Percentiles rank a stretch among this genome's conserved stretches.
Conservation (phyloP, 345 rosid species). For the Brassica rapa region DNA sequence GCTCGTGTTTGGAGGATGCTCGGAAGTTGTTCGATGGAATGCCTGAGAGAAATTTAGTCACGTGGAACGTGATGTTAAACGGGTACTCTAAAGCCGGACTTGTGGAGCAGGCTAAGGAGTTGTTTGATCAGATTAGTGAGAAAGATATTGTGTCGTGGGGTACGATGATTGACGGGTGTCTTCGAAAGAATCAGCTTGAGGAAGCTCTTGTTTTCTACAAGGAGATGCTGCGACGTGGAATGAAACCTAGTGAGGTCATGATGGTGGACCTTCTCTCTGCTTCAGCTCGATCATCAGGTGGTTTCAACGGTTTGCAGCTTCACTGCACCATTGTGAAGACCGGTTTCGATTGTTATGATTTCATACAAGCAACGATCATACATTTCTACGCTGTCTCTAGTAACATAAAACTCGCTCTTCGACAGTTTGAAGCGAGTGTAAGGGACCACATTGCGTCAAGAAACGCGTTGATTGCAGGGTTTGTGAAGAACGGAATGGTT, state of each 20-base stretch:
- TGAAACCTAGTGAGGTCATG: slow-evolving; percentile 64
- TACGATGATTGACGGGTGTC: slow-evolving; percentile 65
- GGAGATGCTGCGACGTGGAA: slow-evolving; percentile 54
- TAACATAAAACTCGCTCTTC: slow-evolving; percentile 52
- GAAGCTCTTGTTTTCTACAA: slow-evolving; percentile 60
- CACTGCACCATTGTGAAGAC: slow-evolving; percentile 51
- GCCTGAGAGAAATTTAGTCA: slow-evolving; percentile 59
- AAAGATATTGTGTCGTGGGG: slow-evolving; percentile 86
- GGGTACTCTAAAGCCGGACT: slow-evolving; percentile 78
- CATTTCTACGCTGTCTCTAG: slow-evolving; percentile 68
- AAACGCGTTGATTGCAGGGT: slow-evolving; percentile 72
- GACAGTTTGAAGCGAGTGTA: slow-evolving; percentile 57
- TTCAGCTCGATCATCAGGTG: slow-evolving; percentile 49
- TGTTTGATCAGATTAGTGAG: slow-evolving; percentile 59
- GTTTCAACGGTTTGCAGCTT: slow-evolving; percentile 62
- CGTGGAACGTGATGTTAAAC: slow-evolving; percentile 92
- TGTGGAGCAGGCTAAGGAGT: slow-evolving; percentile 50
- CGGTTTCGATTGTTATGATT: slow-evolving; percentile 69
- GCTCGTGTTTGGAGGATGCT: slow-evolving; percentile 58
- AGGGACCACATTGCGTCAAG: slow-evolving; percentile 60
- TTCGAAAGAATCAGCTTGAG: slow-evolving; percentile 47
- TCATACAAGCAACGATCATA: slow-evolving; percentile 67
- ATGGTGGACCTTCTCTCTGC: slow-evolving; percentile 75
- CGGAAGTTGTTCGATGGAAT: slow-evolving; percentile 63
- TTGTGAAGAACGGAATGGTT: slow-evolving; percentile 59